Conservation (phyloP, 1,284 basidiomycete species). For the Ceratobasidium papillatum region DNA sequence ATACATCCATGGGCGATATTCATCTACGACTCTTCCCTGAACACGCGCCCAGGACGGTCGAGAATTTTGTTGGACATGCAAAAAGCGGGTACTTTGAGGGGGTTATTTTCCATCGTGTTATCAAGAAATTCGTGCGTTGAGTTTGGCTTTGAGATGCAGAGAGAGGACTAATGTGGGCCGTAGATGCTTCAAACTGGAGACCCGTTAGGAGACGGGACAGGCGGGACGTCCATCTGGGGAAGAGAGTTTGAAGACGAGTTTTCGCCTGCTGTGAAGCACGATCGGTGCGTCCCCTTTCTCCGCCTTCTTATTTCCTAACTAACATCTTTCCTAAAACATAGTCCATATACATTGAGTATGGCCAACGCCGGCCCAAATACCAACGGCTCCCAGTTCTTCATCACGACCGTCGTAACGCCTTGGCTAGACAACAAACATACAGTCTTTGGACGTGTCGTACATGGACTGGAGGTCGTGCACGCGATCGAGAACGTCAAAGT, state of each 20-base stretch:
- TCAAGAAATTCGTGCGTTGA: slow-evolving; percentile 83
- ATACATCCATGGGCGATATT: slow-evolving; percentile 96
- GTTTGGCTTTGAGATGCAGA: not conserved
- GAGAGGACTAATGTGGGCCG: slow-evolving; percentile 6
- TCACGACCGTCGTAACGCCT: slow-evolving; percentile 94
- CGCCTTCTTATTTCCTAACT: not conserved
- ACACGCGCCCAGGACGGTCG: slow-evolving; percentile 92
- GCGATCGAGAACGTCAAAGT: slow-evolving; percentile 71
- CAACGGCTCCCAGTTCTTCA: slow-evolving; percentile 98
- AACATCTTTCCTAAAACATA: slow-evolving; percentile 48
- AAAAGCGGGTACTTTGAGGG: slow-evolving; percentile 93
- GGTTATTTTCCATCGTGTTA: slow-evolving; percentile 96
- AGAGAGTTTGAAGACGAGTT: slow-evolving; percentile 97
- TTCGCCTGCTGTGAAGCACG: slow-evolving; percentile 86
- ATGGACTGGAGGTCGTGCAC: slow-evolving; percentile 67
- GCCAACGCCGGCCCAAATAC: slow-evolving; percentile 96
- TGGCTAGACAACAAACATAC: slow-evolving; percentile 98
- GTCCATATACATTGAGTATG: slow-evolving; percentile 98
- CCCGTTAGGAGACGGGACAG: slow-evolving; percentile 95
- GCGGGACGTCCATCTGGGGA: slow-evolving; percentile 96
- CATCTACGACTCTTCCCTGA: slow-evolving; percentile 90
- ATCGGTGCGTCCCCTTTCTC: slow-evolving; percentile 64
- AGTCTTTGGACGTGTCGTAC: slow-evolving; percentile 83
- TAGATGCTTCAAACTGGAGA: slow-evolving; percentile 98
- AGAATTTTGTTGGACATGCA: slow-evolving; percentile 97